These are phyloP conservation scores for Thermochaetoides thermophila DNA, from an alignment of 495 filamentous ascomycete genomes.

Conservation along the genomic window DNA sequence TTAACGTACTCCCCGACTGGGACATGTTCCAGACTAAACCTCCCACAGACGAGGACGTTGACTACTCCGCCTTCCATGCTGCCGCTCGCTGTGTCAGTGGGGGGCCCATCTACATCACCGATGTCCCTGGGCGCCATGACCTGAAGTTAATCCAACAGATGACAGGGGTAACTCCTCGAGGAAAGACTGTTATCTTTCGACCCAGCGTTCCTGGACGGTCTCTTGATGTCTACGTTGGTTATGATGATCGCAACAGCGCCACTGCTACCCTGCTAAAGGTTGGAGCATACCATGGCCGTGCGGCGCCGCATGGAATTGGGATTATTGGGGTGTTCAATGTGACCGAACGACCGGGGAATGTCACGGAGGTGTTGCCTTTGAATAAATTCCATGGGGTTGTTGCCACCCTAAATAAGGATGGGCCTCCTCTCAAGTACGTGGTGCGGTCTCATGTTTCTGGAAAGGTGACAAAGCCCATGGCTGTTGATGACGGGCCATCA, in stretches of 20 bases:
- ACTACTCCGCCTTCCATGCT: constrained; percentile 69
- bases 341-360: constrained; percentile 24
- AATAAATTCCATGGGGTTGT: constrained; percentile 61
- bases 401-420: no score
- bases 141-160: constrained; percentile 61
- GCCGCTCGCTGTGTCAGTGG: constrained; percentile 81
- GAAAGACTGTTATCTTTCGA: constrained; percentile 60
- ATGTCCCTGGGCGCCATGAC: constrained; percentile 70
- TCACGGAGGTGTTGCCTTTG: constrained; percentile 54
- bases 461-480: constrained; percentile 37
- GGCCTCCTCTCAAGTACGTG: constrained; percentile 55
- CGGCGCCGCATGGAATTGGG: constrained; percentile 50
- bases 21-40: constrained; percentile 96
- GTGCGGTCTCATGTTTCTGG: constrained; percentile 60
- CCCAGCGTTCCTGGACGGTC: constrained; percentile 56
- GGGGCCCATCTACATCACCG: constrained; percentile 87
- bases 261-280: constrained; percentile 50
- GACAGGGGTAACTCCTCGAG: constrained; percentile 48
- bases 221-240: constrained; percentile 56
- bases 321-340: constrained; percentile 82
- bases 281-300: constrained; percentile 50
- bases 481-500: constrained; percentile 21
- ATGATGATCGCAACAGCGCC: constrained; percentile 39
- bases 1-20: constrained; percentile 64
- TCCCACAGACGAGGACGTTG: constrained; percentile 1